Evolutionary conservation across 2,329 filamentous ascomycete species (phyloP), one percentile per base, ranked within the genome.

Genomic region (Ophiostoma pallidulum): DNA sequence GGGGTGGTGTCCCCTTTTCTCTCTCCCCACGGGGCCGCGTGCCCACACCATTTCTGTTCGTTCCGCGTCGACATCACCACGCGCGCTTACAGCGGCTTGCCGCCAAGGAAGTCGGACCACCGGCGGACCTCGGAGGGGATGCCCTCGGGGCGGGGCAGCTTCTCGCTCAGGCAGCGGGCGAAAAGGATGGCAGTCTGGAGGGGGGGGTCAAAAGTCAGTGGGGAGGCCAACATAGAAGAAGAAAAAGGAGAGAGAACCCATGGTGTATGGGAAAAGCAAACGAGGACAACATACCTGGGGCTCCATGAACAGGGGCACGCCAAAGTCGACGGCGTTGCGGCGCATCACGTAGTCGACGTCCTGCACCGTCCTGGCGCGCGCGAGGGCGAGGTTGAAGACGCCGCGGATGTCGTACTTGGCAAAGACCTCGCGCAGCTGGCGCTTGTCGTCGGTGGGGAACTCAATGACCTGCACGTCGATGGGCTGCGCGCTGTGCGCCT

Each of bases 321-420:
- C 91, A 66, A 98, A 98, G 70, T 98, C 92, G 48, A 98, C 92
- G 24, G 92, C 92, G 63, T 98, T 98, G 64, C 92, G 81, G 61
- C 92, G 81, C 91, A 97, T 97, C 49, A 98, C 89, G 61, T 98
- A 98, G 72, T 98, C 90, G 61, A 94, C 87, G 63, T 98, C 92
- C 52, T 86, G 72, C 52, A 87, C 74, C 32, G 85, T 91, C 74
- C 86, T 90, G 52, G 82, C 92, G 61, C 90, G 77, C 57, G 78
- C 79, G 67, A 84, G 80, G 50, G 91, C 89, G 60, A 98, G 72
- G 74, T 97, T 97, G 77, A 98, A 98, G 52, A 89, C 86, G 60
- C 92, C 92, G 50, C 85, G 81, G 66, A 98, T 94, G 65, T 97
- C 84, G 68, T 97, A 89, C 76, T 94, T 94, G 76, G 91, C 72